Conservation (phyloP, 441 rosid genomes). For the Theobroma grandiflorum region DNA sequence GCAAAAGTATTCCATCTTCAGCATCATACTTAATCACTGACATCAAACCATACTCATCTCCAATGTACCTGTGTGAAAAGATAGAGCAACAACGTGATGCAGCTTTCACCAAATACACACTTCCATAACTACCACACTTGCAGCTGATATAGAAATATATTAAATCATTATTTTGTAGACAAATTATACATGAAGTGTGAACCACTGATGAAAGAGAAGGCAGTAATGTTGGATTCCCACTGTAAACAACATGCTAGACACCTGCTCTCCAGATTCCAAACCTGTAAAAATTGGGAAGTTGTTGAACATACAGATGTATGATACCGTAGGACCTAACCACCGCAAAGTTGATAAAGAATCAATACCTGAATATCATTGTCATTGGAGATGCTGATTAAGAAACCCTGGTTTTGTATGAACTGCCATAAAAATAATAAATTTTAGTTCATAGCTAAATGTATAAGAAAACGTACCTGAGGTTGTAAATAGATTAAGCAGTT, state of each 20-base stretch:
- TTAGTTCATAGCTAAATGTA: conserved; percentile 17
- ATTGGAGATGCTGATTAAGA: conserved; percentile 56
- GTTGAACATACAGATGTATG: not conserved
- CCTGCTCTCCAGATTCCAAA: conserved; percentile 67
- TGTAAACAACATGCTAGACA: conserved; percentile 46
- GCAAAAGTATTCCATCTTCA: conserved; percentile 48
- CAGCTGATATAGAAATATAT: conserved; percentile 26
- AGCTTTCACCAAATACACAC: conserved; percentile 25
- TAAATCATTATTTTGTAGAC: conserved; percentile 19
- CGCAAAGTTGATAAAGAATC: conserved; percentile 22
- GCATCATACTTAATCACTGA: conserved; percentile 61
- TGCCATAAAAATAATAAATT: conserved; percentile 44
- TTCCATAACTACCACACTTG: conserved; percentile 26
- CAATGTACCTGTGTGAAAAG: conserved; percentile 50
- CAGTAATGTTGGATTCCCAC: conserved; percentile 70
- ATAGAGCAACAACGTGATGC: conserved; percentile 19
- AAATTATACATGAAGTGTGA: conserved; percentile 62
- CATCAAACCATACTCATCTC: conserved; percentile 61
- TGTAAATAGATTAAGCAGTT: not conserved
- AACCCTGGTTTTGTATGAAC: conserved; percentile 70
- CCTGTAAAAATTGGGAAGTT: conserved; percentile 43
- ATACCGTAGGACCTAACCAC: not conserved
- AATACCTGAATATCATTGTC: conserved; percentile 71
- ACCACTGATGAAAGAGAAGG: conserved; percentile 62
- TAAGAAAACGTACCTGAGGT: not conserved